Conservation (phyloP, 1,284 basidiomycete species). For the Lentinula novae-zelandiae region DNA sequence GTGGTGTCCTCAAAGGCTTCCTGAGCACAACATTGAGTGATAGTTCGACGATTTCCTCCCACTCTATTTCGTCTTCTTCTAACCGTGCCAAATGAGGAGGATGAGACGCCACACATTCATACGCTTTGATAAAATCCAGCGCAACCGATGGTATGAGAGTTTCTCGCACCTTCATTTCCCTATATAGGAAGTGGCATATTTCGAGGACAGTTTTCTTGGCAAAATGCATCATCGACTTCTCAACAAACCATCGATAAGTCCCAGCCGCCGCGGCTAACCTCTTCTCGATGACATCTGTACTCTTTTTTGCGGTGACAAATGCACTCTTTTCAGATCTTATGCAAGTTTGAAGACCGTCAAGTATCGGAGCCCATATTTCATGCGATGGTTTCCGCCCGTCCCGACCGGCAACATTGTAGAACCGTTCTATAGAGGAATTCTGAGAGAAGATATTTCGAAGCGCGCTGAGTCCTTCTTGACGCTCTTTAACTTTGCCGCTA, state of each 20-base stretch:
- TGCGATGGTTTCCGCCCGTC: conserved; percentile 38
- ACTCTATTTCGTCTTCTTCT: conserved; percentile 44
- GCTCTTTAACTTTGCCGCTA: conserved; percentile 70
- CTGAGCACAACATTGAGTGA: conserved; percentile 77
- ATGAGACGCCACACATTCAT: conserved; percentile 59
- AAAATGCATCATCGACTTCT: conserved; percentile 51
- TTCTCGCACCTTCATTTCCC: conserved; percentile 55
- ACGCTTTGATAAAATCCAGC: conserved; percentile 78
- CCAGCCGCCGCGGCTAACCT: conserved; percentile 63
- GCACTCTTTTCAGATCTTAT: conserved; percentile 62
- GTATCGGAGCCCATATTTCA: conserved; percentile 63
- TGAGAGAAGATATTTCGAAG: conserved; percentile 63
- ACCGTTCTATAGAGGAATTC: conserved; percentile 45
- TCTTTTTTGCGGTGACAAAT: conserved; percentile 38
- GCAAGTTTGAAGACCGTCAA: conserved; percentile 68
- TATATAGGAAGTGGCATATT: conserved; percentile 65
- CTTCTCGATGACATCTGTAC: conserved; percentile 41
- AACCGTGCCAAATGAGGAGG: conserved; percentile 79
- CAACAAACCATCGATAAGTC: conserved; percentile 69
- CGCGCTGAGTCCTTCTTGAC: conserved; percentile 59
- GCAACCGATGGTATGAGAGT: conserved; percentile 64
- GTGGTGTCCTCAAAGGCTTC: conserved; percentile 45
- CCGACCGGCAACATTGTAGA: conserved; percentile 35
- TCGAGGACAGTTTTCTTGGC: conserved; percentile 50
- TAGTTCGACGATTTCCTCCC: conserved; percentile 67